phyloP scores from a whole-genome alignment of 2,329 filamentous ascomycete genomes.

The Neoarthrinium moseri region DNA sequence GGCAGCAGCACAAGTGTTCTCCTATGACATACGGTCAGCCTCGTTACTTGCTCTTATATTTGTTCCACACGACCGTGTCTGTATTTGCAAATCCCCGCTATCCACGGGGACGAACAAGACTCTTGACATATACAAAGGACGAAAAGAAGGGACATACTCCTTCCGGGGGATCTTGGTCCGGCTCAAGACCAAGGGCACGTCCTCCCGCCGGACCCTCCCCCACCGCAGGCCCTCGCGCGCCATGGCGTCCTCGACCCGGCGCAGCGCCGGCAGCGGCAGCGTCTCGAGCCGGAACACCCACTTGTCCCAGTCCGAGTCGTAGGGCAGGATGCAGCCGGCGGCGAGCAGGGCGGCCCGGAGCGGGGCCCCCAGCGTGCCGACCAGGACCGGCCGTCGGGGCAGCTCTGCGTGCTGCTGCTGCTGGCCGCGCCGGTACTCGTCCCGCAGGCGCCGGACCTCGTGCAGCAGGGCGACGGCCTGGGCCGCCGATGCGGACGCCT shows the following conservation, averaged over 20 bases:
- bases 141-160: slow-evolving; percentile 34
- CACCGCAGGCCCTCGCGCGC: slow-evolving; percentile 53
- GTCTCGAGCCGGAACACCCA: slow-evolving; percentile 54
- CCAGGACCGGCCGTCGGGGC: slow-evolving; percentile 25
- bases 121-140: not conserved
- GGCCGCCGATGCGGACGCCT: not conserved
- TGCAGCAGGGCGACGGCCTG: slow-evolving; percentile 14
- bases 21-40: no score
- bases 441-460: slow-evolving; percentile 19
- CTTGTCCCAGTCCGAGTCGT: slow-evolving; percentile 44
- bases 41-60: no score
- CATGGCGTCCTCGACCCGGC: not conserved
- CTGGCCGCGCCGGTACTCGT: slow-evolving; percentile 16
- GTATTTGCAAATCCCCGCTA: no score
- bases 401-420: slow-evolving; percentile 27
- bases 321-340: slow-evolving; percentile 26
- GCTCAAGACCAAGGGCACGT: slow-evolving; percentile 54
- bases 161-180: slow-evolving; percentile 56
- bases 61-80: no score
- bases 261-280: slow-evolving; percentile 35
- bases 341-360: slow-evolving; percentile 27
- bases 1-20: slow-evolving; percentile 43
- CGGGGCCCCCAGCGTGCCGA: slow-evolving; percentile 41
- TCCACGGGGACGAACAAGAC: no score
- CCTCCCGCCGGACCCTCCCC: slow-evolving; percentile 48